Evolutionary conservation across 73 alveolate species (phyloP), one percentile per base, ranked within the genome.

Genomic region (Chromera velia): DNA sequence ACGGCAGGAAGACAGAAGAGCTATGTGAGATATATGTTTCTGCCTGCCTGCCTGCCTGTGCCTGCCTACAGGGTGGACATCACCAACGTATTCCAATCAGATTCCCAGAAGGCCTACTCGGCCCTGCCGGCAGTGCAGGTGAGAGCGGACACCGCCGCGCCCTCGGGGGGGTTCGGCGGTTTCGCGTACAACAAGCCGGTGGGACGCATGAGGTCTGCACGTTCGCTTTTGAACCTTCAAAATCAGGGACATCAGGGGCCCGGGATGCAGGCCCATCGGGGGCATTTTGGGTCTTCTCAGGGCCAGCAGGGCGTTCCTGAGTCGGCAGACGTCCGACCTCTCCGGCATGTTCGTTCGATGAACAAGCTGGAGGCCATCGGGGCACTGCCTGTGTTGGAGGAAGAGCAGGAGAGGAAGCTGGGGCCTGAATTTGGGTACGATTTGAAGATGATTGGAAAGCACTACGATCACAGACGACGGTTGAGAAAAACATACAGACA

Each of bases 361-460:
- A 85, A 85, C 78, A 33, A 70, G 19, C 81, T 67, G 88, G 91
- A 80, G 70, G 75, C 75, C 83, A 84, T 75, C 46, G 34, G 63
- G 7, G 82, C 47, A 28, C 82, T 85, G 17, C 70, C 90, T 63
- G 67, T 47, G 48, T 89, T 84, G 81, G 95, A 89, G 74, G 82
- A 79, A 49, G 72, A 86, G 71, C 82, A 85, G 76, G 72, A 88
- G 64, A 73, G 82, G 63, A 71, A 86, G 81, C 77, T 92, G 45
- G 98, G 97, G 18, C 98, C 98, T 7, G 71, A 92, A 70, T 74
- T 79, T 69, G 98, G 99, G 62, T 92, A 86, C 86, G 98, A 94
- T 81, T 72, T 94, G 72, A 81, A 83, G 40, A 86, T 85, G 89
- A 95, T 95, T 72, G 87, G 90, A 81, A 81, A 88, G 74, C 99